Percentiles rank a stretch among this genome's conserved stretches.
These are phyloP conservation scores for Didymosphaeria variabile DNA, from an alignment of 2,329 filamentous ascomycete genomes.

Conservation along the genomic window DNA sequence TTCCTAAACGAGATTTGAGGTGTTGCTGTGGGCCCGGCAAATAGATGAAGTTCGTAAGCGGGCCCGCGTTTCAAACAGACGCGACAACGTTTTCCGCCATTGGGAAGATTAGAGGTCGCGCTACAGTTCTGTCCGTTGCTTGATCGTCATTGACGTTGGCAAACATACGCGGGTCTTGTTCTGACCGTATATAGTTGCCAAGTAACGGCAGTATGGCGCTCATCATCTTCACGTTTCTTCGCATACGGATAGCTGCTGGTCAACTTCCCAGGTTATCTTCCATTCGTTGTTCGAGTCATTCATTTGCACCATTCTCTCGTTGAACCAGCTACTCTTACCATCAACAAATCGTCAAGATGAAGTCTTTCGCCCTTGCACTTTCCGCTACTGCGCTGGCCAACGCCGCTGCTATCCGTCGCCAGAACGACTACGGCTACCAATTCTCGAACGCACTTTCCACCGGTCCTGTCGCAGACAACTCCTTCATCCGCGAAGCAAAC, in stretches of 20 bases:
- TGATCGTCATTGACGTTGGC: neutral
- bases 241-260: constrained; percentile 1
- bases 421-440: constrained; percentile 7
- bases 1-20: neutral
- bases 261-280: neutral
- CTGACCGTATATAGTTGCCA: neutral
- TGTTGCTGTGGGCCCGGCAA: neutral
- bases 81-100: neutral
- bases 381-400: neutral
- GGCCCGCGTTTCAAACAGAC: neutral
- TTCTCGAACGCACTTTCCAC: constrained; percentile 7
- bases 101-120: neutral
- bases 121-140: neutral
- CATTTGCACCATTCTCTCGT: neutral
- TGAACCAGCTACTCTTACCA: neutral
- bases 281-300: neutral
- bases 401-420: constrained; percentile 5
- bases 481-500: constrained; percentile 4
- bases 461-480: constrained; percentile 1
- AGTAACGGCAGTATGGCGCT: neutral
- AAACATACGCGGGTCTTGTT: neutral
- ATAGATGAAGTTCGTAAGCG: neutral
- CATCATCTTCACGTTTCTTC: neutral
- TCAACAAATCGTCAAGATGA: neutral
- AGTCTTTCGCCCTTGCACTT: neutral